Base-by-base conservation (phyloP, 2,329 filamentous ascomycete genomes). In the Meredithiella fracta region DNA sequence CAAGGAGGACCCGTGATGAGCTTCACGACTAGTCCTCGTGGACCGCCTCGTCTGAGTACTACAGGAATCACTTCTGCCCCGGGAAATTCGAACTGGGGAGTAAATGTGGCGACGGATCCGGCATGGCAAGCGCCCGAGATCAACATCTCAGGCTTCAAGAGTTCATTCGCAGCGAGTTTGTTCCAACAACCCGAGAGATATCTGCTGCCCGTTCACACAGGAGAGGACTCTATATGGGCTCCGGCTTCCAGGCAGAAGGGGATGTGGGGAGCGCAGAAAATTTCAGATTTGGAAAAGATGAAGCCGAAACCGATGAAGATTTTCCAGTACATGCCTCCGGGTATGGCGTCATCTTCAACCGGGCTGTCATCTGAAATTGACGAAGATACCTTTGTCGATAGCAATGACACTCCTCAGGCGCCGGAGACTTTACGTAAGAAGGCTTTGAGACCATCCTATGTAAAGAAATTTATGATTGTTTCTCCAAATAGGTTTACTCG, bases 191-290 rank as follows among this genome's bases (percentile, higher is more conserved):
- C 44, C 15, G 62, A 67, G 60, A 62, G 66, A 62, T 65, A 67
- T 59, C 57, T 67, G n/a, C 63, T 65, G 59, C 63, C 67, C 22
- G 60, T 62, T 20, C 60, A 67, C 59, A 62, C 61, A 26, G 62
- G 63, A 1, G 40, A 63, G 25, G 63, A 55, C n/a, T 69, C 68
- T 2, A 67, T 68, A 34, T 69, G 68, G 67, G 64, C 65, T 11
- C 61, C 64, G 1, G 59, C 59, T 1, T 63, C 61, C 22, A 59
- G 54, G 15, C 60, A 64, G 11, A 62, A 62, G 9, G 61, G 60
- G 3, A 61, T 62, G 1, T 62, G 62, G 1, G 64, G 8, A 49
- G 11, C 17, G 7, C 22, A 34, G 25, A 47, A 37, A 15, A 37
- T 23, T 25, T 25, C 52, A 26, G 17, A 34, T 5, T 11, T 34